Conservation (phyloP, 2,329 filamentous ascomycete genomes). For the Xylariomycetidae sp. region DNA sequence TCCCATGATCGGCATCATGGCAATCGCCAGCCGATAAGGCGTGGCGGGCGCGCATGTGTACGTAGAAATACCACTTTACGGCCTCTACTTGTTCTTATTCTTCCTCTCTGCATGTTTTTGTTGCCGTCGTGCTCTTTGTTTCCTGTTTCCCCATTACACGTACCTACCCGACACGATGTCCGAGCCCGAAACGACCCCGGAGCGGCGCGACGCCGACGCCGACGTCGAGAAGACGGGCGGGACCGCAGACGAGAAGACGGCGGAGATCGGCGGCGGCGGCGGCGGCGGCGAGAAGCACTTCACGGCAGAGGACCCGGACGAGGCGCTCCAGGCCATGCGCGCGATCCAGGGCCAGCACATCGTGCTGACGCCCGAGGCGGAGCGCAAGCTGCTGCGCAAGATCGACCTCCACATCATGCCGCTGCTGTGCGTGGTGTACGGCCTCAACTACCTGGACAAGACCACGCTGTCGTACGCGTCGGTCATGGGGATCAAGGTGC, state of each 20-base stretch:
- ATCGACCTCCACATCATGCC: constrained; percentile 42
- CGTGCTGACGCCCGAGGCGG: constrained; percentile 31
- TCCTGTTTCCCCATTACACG: not conserved
- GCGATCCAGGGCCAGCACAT: constrained; percentile 26
- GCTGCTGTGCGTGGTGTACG: constrained; percentile 51
- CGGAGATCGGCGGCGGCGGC: constrained; percentile 5
- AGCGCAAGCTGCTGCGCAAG: constrained; percentile 36
- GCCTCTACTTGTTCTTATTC: too few relatives aligned
- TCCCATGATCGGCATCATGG: too few relatives aligned
- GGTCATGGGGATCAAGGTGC: constrained; percentile 44
- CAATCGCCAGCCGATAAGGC: too few relatives aligned
- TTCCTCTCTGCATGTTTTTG: too few relatives aligned
- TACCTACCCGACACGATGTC: constrained; percentile 8
- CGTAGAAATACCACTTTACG: too few relatives aligned
- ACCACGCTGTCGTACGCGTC: constrained; percentile 41
- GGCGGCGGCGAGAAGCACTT: constrained; percentile 28
- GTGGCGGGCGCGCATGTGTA: too few relatives aligned
- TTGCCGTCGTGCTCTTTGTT: constrained; percentile 3
- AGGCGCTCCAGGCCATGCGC: constrained; percentile 34
- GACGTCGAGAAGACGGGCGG: constrained; percentile 14
- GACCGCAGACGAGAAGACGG: too few relatives aligned
- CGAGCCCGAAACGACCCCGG: constrained; percentile 4
- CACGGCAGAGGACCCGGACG: constrained; percentile 34
- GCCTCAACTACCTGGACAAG: constrained; percentile 49
- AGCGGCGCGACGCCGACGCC: not conserved